Evolutionary conservation across 1,139 yeast genomes (phyloP).

Genomic region (Taphrina deformans): DNA sequence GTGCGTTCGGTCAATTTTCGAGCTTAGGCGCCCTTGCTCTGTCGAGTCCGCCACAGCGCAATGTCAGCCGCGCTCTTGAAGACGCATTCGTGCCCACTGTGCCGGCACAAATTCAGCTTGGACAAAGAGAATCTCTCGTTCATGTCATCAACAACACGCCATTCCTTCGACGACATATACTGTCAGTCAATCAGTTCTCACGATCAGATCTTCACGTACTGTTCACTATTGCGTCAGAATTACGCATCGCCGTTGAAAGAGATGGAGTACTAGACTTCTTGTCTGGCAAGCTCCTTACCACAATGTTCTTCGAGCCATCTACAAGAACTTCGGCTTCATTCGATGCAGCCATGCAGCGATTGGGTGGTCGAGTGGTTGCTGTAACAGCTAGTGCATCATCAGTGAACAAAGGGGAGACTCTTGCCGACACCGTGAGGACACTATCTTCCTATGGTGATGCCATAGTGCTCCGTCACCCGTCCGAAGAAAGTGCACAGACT

Average conservation of each 20-base stretch:
- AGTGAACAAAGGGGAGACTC: constrained; percentile 95
- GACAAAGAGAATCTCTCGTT: constrained; percentile 63
- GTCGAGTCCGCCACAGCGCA: constrained; percentile 39
- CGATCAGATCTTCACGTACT: constrained; percentile 87
- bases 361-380: constrained; percentile 95
- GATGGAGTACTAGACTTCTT: constrained; percentile 89
- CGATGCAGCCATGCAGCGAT: constrained; percentile 99
- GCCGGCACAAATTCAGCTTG: constrained; percentile 37
- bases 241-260: constrained; percentile 96
- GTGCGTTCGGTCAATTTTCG: neutral
- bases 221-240: constrained; percentile 96
- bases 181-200: constrained; percentile 82
- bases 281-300: constrained; percentile 86
- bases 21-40: neutral
- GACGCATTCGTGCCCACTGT: constrained; percentile 30
- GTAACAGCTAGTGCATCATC: constrained; percentile 83
- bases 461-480: constrained; percentile 94
- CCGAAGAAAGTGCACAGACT: constrained; percentile 83
- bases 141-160: constrained; percentile 80
- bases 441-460: constrained; percentile 96
- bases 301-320: constrained; percentile 97
- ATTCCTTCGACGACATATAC: constrained; percentile 80
- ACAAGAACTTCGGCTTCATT: constrained; percentile 95
- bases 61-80: constrained; percentile 36
- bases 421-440: constrained; percentile 94